A percentile compares a stretch with the other conserved stretches of the same genome.
Evolutionary conservation across 2,329 filamentous ascomycete species (phyloP).

Genomic region (Microcera coccophila): DNA sequence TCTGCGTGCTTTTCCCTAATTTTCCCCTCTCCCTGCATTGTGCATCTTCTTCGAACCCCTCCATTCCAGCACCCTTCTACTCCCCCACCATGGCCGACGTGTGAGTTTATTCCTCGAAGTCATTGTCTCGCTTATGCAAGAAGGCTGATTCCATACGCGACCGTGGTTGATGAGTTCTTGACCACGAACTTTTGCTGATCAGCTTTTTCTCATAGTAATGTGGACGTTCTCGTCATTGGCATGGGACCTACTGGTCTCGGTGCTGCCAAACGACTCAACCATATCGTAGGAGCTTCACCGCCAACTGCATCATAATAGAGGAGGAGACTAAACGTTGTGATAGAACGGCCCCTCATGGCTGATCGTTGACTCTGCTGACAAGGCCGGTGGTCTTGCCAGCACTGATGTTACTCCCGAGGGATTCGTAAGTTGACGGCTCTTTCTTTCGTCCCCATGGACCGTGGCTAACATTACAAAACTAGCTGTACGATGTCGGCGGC

Average conservation of each 20-base stretch:
- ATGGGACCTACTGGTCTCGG: slow-evolving; percentile 96
- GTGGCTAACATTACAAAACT: slow-evolving; percentile 19
- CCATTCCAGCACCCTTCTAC: slow-evolving; percentile 14
- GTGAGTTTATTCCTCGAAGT: slow-evolving; percentile 29
- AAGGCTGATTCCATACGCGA: not conserved
- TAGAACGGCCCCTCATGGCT: slow-evolving; percentile 92
- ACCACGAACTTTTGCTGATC: slow-evolving; percentile 14
- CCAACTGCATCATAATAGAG: slow-evolving; percentile 25
- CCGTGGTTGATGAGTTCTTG: not conserved
- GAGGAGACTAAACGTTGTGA: slow-evolving; percentile 22
- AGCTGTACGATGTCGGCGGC: slow-evolving; percentile 98
- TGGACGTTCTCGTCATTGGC: slow-evolving; percentile 97
- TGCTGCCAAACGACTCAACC: slow-evolving; percentile 95
- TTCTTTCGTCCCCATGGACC: slow-evolving; percentile 7
- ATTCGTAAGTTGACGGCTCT: slow-evolving; percentile 67
- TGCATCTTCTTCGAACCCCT: slow-evolving; percentile 3
- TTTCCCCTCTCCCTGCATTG: slow-evolving; percentile 11
- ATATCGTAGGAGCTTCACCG: slow-evolving; percentile 66
- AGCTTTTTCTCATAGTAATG: slow-evolving; percentile 56
- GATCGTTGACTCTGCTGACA: slow-evolving; percentile 89
- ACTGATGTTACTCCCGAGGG: slow-evolving; percentile 94
- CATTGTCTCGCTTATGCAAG: not conserved
- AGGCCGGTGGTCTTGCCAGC: slow-evolving; percentile 89
- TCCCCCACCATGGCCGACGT: slow-evolving; percentile 39
- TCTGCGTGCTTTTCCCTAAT: slow-evolving; percentile 18